Evolutionary conservation across 1,284 basidiomycete species (phyloP).

Genomic region (Sanghuangporus weigelae): DNA sequence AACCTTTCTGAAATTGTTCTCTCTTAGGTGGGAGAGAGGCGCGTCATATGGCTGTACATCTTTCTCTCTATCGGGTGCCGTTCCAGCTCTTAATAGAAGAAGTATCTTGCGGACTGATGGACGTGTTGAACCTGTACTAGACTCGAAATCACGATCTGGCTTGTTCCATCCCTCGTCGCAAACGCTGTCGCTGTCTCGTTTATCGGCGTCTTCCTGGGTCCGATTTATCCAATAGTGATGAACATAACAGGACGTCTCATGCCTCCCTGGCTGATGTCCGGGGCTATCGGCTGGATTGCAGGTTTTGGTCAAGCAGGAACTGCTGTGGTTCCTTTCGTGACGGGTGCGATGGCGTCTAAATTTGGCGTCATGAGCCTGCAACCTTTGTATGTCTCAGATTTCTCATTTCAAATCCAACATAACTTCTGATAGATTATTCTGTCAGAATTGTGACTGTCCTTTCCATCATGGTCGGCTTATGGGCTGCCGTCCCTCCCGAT

Average conservation of each 20-base stretch:
- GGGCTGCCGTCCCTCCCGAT: slow-evolving; percentile 7
- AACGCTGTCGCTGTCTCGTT: slow-evolving; percentile 56
- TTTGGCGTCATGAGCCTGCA: slow-evolving; percentile 17
- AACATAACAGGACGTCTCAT: slow-evolving; percentile 23
- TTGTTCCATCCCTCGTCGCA: slow-evolving; percentile 51
- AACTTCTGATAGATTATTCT: background rate
- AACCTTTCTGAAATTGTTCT: background rate
- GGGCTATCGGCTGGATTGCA: slow-evolving; percentile 26
- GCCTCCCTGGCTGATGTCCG: slow-evolving; percentile 26
- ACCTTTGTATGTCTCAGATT: slow-evolving; percentile 10
- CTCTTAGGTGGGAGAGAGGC: background rate
- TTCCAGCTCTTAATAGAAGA: background rate
- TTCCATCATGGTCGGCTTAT: slow-evolving; percentile 11
- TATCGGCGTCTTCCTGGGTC: slow-evolving; percentile 40
- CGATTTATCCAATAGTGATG: slow-evolving; percentile 28
- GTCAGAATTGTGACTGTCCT: slow-evolving; percentile 9
- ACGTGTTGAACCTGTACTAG: slow-evolving; percentile 25
- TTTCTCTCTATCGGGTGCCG: slow-evolving; percentile 8
- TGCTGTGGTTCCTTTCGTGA: slow-evolving; percentile 25
- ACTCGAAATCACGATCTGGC: slow-evolving; percentile 60
- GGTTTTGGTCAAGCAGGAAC: slow-evolving; percentile 26
- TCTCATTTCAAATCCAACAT: background rate
- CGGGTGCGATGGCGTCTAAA: slow-evolving; percentile 19
- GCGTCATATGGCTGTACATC: slow-evolving; percentile 8
- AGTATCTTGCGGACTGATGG: background rate